Percentiles rank a stretch among this genome's conserved stretches.
Evolutionary conservation across 1,284 basidiomycete genomes (phyloP).

Genomic region (Naganishia sp.): DNA sequence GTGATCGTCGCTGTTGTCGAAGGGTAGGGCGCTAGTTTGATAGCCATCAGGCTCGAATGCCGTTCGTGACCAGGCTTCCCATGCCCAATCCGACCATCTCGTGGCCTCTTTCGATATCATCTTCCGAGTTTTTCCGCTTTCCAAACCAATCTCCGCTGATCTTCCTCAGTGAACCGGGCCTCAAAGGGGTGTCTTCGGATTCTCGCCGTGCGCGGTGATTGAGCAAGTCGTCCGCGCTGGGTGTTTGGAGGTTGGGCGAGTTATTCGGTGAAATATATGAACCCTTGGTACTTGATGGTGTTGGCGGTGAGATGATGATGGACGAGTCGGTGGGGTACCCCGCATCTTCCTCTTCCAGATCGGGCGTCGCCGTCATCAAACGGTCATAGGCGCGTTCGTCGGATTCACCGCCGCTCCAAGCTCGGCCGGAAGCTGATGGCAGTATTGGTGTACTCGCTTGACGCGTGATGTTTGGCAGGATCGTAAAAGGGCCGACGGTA

Average conservation of each 20-base stretch:
- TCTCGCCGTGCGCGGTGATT: neutral
- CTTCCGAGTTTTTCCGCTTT: neutral
- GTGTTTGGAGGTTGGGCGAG: conserved; percentile 8
- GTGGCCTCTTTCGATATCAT: conserved; percentile 12
- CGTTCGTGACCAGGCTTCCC: neutral
- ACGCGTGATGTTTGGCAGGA: conserved; percentile 12
- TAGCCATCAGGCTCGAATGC: neutral
- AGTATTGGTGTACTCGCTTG: conserved; percentile 2
- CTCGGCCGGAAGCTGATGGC: neutral
- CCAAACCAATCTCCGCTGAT: conserved; percentile 26
- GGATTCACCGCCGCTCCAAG: neutral
- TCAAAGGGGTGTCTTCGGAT: conserved; percentile 3
- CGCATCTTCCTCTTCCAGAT: conserved; percentile 9
- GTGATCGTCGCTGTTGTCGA: neutral
- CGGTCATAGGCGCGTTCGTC: conserved; percentile 7
- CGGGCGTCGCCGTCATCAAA: conserved; percentile 13
- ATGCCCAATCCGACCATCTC: conserved; percentile 18
- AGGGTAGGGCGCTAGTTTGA: neutral
- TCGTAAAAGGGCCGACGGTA: conserved; percentile 17
- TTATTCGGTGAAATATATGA: neutral
- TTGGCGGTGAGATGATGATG: conserved; percentile 12
- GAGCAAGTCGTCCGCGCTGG: neutral
- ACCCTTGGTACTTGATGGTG: conserved; percentile 1
- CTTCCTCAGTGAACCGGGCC: conserved; percentile 7
- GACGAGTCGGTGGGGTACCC: neutral